Evolutionary conservation across 768 basidiomycete genomes (phyloP).

Genomic region (Leccinum longicurvipes): DNA sequence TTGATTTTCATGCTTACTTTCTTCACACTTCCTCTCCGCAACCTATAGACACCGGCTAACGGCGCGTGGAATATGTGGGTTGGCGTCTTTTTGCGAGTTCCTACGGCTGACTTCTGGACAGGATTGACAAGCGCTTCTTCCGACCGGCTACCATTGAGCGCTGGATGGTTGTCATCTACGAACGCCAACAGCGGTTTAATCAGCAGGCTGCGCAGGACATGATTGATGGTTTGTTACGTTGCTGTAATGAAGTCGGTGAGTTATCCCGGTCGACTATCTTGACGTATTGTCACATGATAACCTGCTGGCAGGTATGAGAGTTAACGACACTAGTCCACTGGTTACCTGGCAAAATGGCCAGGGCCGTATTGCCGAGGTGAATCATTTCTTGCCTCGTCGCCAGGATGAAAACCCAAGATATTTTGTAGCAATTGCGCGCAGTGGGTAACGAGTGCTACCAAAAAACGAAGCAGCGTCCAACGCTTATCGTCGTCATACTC

Average conservation of each 20-base stretch:
- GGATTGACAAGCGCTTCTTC: constrained; percentile 73
- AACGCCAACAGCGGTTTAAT: constrained; percentile 56
- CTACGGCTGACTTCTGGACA: constrained; percentile 23
- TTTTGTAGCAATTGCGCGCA: constrained; percentile 44
- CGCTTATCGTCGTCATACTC: constrained; percentile 62
- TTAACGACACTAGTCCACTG: constrained; percentile 42
- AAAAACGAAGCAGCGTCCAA: constrained; percentile 43
- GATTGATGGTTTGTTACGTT: constrained; percentile 47
- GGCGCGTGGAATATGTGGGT: constrained; percentile 79
- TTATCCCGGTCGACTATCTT: constrained; percentile 3
- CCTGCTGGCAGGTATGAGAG: constrained; percentile 49
- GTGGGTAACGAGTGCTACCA: constrained; percentile 47
- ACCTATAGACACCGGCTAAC: constrained; percentile 50
- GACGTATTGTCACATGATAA: not conserved
- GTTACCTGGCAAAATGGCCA: constrained; percentile 59
- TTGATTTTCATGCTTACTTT: not conserved
- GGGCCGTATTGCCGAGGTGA: constrained; percentile 46
- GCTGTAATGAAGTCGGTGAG: constrained; percentile 60
- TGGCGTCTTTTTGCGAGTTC: not conserved
- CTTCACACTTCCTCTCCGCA: constrained; percentile 1
- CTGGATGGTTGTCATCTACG: constrained; percentile 69
- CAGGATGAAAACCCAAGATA: not conserved
- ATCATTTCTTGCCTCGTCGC: constrained; percentile 2
- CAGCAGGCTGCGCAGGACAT: constrained; percentile 48
- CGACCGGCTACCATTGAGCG: constrained; percentile 47